phyloP scores from a whole-genome alignment of 2,329 filamentous ascomycete genomes.

The Phyllosticta paracitricarpa region DNA sequence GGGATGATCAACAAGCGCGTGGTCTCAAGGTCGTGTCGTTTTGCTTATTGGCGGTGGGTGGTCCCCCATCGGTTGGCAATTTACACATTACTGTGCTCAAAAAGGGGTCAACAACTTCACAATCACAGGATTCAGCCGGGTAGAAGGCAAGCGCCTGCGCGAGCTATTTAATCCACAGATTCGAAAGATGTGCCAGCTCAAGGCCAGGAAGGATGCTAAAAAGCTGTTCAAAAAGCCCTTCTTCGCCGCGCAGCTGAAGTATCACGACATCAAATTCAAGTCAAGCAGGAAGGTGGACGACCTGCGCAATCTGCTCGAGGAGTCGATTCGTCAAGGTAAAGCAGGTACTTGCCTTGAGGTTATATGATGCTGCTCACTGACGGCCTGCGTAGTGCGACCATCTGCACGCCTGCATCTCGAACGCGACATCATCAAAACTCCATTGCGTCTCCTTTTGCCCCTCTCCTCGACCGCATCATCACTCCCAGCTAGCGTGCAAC shows the following conservation, averaged over 20 bases:
- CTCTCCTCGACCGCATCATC: background rate
- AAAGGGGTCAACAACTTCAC: too few relatives aligned
- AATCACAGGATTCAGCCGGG: too few relatives aligned
- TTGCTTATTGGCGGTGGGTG: too few relatives aligned
- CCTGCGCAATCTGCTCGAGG: background rate
- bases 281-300: background rate
- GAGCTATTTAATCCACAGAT: background rate
- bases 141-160: background rate
- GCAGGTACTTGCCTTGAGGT: background rate
- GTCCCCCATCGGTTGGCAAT: too few relatives aligned
- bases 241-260: background rate
- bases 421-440: background rate
- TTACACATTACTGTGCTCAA: too few relatives aligned
- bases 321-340: background rate
- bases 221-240: background rate
- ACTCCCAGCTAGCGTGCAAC: background rate
- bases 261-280: background rate
- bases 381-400: too few relatives aligned
- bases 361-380: too few relatives aligned
- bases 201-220: background rate
- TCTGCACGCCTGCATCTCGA: background rate
- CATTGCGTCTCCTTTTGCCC: background rate
- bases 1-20: too few relatives aligned
- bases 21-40: too few relatives aligned
- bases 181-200: too few relatives aligned